Percentiles rank a stretch among this genome's conserved stretches.
Evolutionary conservation across 1,284 basidiomycete species (phyloP).

Genomic region (Kwoniella shivajii): DNA sequence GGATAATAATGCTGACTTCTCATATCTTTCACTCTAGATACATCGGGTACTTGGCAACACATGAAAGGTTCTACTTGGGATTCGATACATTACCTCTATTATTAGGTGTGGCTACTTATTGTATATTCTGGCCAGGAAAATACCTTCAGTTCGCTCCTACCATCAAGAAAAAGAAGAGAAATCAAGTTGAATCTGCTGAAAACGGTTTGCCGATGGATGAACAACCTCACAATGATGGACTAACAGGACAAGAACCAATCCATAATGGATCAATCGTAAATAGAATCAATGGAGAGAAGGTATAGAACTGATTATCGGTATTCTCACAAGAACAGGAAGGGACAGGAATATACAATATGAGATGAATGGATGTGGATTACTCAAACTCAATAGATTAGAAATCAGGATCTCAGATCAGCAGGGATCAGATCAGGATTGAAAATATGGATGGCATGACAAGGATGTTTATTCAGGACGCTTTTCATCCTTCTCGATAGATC

Average conservation of each 20-base stretch:
- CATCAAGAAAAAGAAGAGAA: background rate
- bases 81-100: conserved; percentile 64
- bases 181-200: background rate
- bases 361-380: no score
- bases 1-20: background rate
- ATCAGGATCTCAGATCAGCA: no score
- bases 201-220: background rate
- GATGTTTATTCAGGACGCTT: no score
- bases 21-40: conserved; percentile 42
- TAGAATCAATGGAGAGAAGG: background rate
- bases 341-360: no score
- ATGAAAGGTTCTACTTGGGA: conserved; percentile 66
- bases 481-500: no score
- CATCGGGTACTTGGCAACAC: conserved; percentile 63
- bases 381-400: no score
- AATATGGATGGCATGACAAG: no score
- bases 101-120: conserved; percentile 59
- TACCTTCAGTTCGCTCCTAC: conserved; percentile 27
- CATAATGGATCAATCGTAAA: background rate
- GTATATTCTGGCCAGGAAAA: conserved; percentile 46
- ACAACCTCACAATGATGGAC: background rate
- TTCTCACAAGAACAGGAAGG: no score
- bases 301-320: no score
- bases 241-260: background rate
- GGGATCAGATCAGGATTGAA: no score